Conservation (phyloP, 2,329 filamentous ascomycete species). For the Endocalyx cinctus region DNA sequence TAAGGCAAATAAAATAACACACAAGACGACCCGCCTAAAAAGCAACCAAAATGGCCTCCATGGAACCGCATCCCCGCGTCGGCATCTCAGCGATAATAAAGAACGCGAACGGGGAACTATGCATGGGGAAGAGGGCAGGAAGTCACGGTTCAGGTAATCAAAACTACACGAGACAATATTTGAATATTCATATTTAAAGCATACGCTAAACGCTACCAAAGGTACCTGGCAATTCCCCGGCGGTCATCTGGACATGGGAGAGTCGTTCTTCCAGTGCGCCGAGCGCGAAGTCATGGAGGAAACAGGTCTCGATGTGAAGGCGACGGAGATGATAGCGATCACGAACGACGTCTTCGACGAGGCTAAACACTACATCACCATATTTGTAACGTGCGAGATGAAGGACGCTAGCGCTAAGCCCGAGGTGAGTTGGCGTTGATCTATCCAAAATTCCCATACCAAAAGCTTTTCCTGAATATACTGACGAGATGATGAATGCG, state of each 20-base stretch:
- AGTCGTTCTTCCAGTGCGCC: conserved; percentile 59
- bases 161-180: neutral
- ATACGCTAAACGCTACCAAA: too few species aligned
- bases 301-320: conserved; percentile 55
- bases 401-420: conserved; percentile 44
- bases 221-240: conserved; percentile 66
- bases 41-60: conserved; percentile 15
- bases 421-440: conserved; percentile 38
- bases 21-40: neutral
- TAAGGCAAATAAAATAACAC: neutral
- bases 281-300: conserved; percentile 67
- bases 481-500: neutral
- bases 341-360: conserved; percentile 65
- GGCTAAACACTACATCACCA: conserved; percentile 70
- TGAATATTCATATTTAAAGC: neutral
- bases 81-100: conserved; percentile 45
- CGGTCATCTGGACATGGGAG: conserved; percentile 69
- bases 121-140: conserved; percentile 44
- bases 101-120: conserved; percentile 36
- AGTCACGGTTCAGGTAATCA: conserved; percentile 44
- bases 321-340: conserved; percentile 49
- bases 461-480: neutral
- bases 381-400: conserved; percentile 58
- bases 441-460: neutral
- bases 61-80: conserved; percentile 33